Evolutionary conservation across 192 early-diverging fungal species (phyloP).

Genomic region (Mortierella hygrophila): DNA sequence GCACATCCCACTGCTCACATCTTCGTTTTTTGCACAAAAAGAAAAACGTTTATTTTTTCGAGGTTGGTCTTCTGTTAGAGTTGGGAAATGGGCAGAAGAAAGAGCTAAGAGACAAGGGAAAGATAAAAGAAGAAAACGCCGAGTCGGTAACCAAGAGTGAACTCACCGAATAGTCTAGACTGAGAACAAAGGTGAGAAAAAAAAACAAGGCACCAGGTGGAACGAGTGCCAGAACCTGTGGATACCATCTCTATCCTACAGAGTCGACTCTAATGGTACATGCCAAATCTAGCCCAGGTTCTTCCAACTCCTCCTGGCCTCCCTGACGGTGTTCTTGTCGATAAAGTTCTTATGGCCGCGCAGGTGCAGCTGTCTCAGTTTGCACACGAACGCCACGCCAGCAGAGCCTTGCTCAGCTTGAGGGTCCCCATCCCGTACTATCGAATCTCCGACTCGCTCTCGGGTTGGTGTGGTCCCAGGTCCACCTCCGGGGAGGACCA

Average conservation of each 20-base stretch:
- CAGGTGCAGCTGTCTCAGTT: not conserved
- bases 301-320: not conserved
- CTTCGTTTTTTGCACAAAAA: no score
- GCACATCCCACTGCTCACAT: no score
- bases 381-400: not conserved
- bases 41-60: no score
- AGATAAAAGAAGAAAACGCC: not conserved
- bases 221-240: no score
- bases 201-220: no score
- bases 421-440: not conserved
- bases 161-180: not conserved
- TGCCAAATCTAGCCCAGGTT: not conserved
- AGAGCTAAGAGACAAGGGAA: not conserved
- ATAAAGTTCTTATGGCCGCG: constrained; percentile 1
- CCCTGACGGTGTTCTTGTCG: not conserved
- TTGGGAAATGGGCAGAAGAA: not conserved
- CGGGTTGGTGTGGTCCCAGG: not conserved
- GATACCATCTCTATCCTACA: no score
- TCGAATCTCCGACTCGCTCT: not conserved
- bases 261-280: not conserved
- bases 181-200: no score
- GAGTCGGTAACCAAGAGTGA: not conserved
- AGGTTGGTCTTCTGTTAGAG: no score
- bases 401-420: not conserved
- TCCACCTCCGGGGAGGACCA: not conserved